Base-by-base conservation (phyloP, 768 basidiomycete genomes). In the Chiua virens region DNA sequence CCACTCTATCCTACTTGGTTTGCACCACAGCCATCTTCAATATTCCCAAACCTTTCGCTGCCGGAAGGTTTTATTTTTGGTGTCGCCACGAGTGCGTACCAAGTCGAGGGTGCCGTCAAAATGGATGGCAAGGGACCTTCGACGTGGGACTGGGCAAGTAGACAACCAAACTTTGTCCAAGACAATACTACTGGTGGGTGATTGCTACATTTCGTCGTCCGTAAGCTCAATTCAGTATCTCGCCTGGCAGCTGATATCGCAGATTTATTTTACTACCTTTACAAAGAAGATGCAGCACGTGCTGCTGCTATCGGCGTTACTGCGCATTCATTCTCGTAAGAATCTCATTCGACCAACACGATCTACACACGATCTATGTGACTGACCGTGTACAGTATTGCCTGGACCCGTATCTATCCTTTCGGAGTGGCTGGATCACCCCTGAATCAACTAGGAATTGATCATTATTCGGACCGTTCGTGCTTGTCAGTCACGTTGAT, bases 81-180 rank as follows among this genome's bases (percentile, higher is more conserved):
- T 23, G 78, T 79, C 11, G 77, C 77, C 4, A 79, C 79, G 0
- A 77, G 78, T 28, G 75, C 79, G 8, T 79, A 77, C 55, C 79
- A 80, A 55, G 78, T 79, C 23, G 79, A 80, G 67, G 79, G 79
- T 8, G 78, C 78, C 8, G 74, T 67, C 17, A 76, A 78, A 59
- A 71, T 71, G 53, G 79, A 78, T 49, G 78, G 76, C 0, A 77
- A 78, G 50, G 77, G 77, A 8, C 76, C 77, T 1, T 71, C 70
- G 1, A 68, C 74, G 54, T 78, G 78, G 78, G 78, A 79, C 52
- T 56, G 49, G 77, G 77, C 75, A 42, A 73, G 71, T 48, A 68
- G 74, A 14, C 76, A 77, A 51, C 74, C 73, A 17, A 68, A 66
- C 9, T 73, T 67, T 22, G 71, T 75, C 8, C 53, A 61, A 11